Percentiles rank a stretch among this genome's conserved stretches.
Conservation (phyloP, 495 filamentous ascomycete species). For the Lentithecium fluviatile region DNA sequence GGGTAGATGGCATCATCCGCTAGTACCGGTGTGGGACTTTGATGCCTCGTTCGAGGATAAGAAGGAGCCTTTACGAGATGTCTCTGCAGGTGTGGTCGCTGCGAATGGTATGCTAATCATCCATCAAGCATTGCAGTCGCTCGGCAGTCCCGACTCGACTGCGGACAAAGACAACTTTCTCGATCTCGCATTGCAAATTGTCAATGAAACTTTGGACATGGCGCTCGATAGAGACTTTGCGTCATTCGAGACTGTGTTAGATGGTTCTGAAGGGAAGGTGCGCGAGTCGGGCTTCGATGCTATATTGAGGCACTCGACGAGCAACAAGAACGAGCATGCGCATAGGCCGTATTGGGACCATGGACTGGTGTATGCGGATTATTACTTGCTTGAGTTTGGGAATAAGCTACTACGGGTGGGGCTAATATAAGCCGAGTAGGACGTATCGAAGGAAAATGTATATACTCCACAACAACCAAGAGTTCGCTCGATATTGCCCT, state of each 20-base stretch:
- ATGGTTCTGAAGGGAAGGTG: no score
- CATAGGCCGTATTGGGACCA: constrained; percentile 22
- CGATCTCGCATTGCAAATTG: constrained; percentile 12
- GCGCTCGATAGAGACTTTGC: constrained; percentile 24
- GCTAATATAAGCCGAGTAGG: constrained; percentile 1
- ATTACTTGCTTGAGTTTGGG: constrained; percentile 26
- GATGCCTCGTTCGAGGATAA: constrained; percentile 8
- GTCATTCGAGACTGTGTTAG: neutral
- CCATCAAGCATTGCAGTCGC: constrained; percentile 14
- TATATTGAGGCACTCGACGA: constrained; percentile 21
- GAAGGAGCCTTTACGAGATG: constrained; percentile 14
- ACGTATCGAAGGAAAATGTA: neutral
- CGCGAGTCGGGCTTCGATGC: constrained; percentile 24
- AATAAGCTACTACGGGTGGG: constrained; percentile 22
- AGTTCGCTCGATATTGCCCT: no score
- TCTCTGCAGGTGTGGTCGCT: constrained; percentile 17
- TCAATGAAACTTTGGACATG: constrained; percentile 18
- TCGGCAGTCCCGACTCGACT: neutral
- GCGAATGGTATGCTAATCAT: constrained; percentile 22
- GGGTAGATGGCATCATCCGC: constrained; percentile 13
- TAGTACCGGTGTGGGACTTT: constrained; percentile 24
- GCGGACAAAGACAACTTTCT: constrained; percentile 3
- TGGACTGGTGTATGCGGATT: constrained; percentile 26
- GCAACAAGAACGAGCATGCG: constrained; percentile 27
- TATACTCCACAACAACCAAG: no score